Evolutionary conservation across 225 moss, liverwort and hornwort species (phyloP), one percentile per base, ranked within the genome.

Genomic region (Asterella californica): DNA sequence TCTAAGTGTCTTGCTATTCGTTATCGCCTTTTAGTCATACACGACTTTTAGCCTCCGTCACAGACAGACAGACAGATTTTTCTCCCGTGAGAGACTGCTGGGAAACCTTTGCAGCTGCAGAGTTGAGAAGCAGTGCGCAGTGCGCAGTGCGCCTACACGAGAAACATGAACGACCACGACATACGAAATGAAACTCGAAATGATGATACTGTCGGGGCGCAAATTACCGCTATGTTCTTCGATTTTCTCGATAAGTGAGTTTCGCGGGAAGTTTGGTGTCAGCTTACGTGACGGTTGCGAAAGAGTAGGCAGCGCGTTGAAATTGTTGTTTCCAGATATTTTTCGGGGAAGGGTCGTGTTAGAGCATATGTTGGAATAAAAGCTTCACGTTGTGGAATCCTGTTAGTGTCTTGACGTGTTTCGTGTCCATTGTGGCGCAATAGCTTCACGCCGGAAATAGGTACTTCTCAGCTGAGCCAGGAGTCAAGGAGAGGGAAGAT

Each of bases 171-270:
- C 37, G 47, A 76, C 30, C 75, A 57, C 52, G 75, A 76, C 24
- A 36, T 59, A 19, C 78, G 78, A 78, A 63, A 30, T 45, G 86
- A 78, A 67, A 74, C 86, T 24, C 55, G 67, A 57, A 86, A 60
- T 67, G 86, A 86, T 42, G 83, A 86, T 75, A 60, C 59, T 7
- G 34, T 77, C 4, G 86, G 86, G 45, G 29, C 45, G 19, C 68
- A 71, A 11, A 63, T 83, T 38, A 80, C 77, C 5, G 19, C 19
- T 0, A 19, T 83, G 80, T 86, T 86, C 79, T 74, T 65, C 17
- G 86, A 86, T 0, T 86, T 86, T 69, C 83, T 86, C 18, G 68
- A 83, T 0, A 55, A 79, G 85, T 85, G 38, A 82, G 85, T 52
- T 74, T 53, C 32, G 19, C 12, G 49, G 19, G 27, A 32, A 4